Percentiles rank a stretch among this genome's conserved stretches.
Conservation (phyloP, 2,329 filamentous ascomycete genomes). For the Aspergillus hiratsukae region DNA sequence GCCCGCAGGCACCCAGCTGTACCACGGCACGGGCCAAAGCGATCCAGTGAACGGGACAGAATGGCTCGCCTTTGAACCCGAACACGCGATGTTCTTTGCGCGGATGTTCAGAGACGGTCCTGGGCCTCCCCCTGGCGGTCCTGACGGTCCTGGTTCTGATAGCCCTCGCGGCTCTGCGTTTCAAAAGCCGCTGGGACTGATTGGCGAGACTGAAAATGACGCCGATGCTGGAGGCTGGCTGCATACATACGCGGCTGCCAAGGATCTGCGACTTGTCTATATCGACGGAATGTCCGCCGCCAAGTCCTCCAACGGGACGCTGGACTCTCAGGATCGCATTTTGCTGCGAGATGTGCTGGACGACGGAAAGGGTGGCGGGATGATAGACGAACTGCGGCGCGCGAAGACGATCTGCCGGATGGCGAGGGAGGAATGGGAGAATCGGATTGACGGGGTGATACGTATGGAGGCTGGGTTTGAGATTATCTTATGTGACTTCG, state of each 20-base stretch:
- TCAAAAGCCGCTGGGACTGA: not conserved
- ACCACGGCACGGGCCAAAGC: constrained; percentile 56
- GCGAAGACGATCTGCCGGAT: constrained; percentile 56
- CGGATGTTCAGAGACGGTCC: constrained; percentile 9
- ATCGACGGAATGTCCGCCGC: constrained; percentile 67
- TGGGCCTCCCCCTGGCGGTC: constrained; percentile 5
- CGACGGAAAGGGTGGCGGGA: not conserved
- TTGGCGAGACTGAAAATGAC: not conserved
- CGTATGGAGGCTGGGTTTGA: constrained; percentile 69
- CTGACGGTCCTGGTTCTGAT: not conserved
- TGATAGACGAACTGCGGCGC: constrained; percentile 45
- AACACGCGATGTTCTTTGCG: constrained; percentile 67
- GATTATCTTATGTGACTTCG: constrained; percentile 64
- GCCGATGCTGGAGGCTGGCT: constrained; percentile 50
- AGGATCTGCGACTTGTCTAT: constrained; percentile 59
- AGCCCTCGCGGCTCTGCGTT: not conserved
- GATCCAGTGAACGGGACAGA: constrained; percentile 53
- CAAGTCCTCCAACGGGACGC: constrained; percentile 60
- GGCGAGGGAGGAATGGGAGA: constrained; percentile 46
- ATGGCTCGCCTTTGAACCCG: constrained; percentile 73
- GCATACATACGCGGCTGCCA: constrained; percentile 60
- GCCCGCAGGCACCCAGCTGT: constrained; percentile 60
- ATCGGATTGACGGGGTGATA: constrained; percentile 57
- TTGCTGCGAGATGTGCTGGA: constrained; percentile 44
- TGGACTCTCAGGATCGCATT: constrained; percentile 63